A percentile compares a stretch with the other conserved stretches of the same genome.
Conservation (phyloP, 2,329 filamentous ascomycete genomes). For the Phaeoacremonium minimum region DNA sequence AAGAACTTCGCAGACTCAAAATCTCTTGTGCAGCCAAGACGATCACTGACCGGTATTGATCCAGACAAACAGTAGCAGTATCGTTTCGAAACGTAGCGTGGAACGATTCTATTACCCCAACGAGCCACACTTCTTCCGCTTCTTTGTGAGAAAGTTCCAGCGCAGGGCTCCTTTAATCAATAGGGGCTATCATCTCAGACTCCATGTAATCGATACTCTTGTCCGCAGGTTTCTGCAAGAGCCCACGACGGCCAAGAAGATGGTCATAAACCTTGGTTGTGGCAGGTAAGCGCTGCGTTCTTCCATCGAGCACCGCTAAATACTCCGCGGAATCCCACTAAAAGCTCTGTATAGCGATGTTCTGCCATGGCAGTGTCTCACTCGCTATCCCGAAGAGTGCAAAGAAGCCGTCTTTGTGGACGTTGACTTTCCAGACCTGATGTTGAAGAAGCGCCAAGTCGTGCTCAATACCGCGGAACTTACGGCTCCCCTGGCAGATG, state of each 20-base stretch:
- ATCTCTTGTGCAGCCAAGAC: neutral
- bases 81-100: constrained; percentile 90
- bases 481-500: constrained; percentile 40
- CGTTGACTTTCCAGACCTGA: constrained; percentile 79
- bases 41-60: neutral
- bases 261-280: constrained; percentile 82
- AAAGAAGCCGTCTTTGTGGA: constrained; percentile 68
- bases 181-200: constrained; percentile 80
- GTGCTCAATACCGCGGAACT: constrained; percentile 62
- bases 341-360: constrained; percentile 60
- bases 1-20: no score
- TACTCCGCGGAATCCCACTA: constrained; percentile 3
- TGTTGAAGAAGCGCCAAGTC: constrained; percentile 66
- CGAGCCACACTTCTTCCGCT: constrained; percentile 79
- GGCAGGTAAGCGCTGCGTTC: constrained; percentile 65
- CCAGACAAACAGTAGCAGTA: constrained; percentile 86
- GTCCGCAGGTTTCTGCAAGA: constrained; percentile 66
- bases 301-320: constrained; percentile 1
- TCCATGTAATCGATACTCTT: constrained; percentile 74
- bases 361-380: constrained; percentile 77
- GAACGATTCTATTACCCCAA: constrained; percentile 76
- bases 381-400: constrained; percentile 57
- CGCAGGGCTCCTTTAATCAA: constrained; percentile 86
- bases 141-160: constrained; percentile 82
- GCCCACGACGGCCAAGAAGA: constrained; percentile 53